phyloP scores from a whole-genome alignment of 768 basidiomycete genomes.

The Cubamyces sp. region DNA sequence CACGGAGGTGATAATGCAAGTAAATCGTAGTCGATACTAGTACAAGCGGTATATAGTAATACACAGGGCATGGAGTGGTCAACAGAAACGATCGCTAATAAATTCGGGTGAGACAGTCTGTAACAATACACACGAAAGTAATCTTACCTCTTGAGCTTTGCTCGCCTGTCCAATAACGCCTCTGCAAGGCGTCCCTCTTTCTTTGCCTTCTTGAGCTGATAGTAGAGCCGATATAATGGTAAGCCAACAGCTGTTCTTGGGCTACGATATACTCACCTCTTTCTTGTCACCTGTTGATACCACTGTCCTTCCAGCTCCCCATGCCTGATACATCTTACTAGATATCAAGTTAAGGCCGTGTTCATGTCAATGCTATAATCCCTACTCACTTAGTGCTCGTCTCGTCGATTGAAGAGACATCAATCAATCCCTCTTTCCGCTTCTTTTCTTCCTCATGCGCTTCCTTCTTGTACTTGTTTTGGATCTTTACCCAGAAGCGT shows the following conservation, averaged over 20 bases:
- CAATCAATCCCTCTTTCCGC: constrained; percentile 47
- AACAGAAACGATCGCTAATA: constrained; percentile 49
- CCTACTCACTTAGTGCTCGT: constrained; percentile 67
- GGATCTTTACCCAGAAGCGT: constrained; percentile 88
- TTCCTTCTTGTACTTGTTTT: constrained; percentile 87
- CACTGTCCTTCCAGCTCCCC: constrained; percentile 80
- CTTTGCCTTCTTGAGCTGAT: constrained; percentile 73
- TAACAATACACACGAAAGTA: not conserved
- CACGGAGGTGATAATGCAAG: too few relatives aligned
- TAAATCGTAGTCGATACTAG: too few relatives aligned
- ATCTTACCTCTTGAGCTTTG: constrained; percentile 79
- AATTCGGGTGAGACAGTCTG: not conserved
- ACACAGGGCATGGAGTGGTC: constrained; percentile 6
- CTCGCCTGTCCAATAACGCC: constrained; percentile 74
- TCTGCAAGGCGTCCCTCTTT: constrained; percentile 84
- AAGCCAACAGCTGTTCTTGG: not conserved
- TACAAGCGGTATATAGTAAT: not conserved
- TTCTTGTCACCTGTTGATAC: constrained; percentile 72
- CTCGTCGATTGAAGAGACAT: constrained; percentile 60
- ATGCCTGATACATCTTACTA: constrained; percentile 77
- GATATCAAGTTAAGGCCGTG: constrained; percentile 9
- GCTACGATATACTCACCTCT: constrained; percentile 51
- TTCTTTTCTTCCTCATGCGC: constrained; percentile 61
- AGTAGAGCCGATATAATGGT: not conserved
- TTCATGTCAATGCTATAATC: constrained; percentile 8